Evolutionary conservation across 1,284 basidiomycete genomes (phyloP).

Genomic region (Cystobasidiaceae sp.): DNA sequence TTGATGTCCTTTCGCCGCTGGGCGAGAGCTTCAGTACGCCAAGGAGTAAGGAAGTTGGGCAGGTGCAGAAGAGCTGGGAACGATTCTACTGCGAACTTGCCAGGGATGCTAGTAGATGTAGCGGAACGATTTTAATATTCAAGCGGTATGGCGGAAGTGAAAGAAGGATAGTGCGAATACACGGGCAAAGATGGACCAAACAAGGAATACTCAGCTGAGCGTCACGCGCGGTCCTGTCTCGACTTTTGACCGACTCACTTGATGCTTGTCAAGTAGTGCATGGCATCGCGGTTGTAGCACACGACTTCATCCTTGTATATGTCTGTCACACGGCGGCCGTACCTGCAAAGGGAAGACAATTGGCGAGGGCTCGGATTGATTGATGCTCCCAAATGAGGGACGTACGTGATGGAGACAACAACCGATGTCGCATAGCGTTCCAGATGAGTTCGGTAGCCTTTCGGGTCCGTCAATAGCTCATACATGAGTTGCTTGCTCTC

Average conservation of each 20-base stretch:
- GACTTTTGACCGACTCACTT: conserved; percentile 15
- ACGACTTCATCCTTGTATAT: conserved; percentile 33
- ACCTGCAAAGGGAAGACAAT: too few relatives aligned
- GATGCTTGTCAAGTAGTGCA: conserved; percentile 30
- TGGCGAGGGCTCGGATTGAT: too few relatives aligned
- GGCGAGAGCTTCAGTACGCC: conserved; percentile 22
- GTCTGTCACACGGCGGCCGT: conserved; percentile 49
- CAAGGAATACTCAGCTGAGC: background rate
- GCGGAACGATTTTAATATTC: background rate
- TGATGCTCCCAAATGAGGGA: background rate
- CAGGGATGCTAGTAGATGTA: conserved; percentile 51
- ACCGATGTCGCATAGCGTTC: conserved; percentile 25
- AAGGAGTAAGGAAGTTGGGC: conserved; percentile 43
- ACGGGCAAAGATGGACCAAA: background rate
- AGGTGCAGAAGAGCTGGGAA: conserved; percentile 54
- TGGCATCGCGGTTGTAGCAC: conserved; percentile 24
- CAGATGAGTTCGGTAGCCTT: conserved; percentile 18
- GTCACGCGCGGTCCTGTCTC: background rate
- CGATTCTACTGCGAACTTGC: conserved; percentile 55
- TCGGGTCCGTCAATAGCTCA: conserved; percentile 16
- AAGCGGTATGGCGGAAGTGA: background rate
- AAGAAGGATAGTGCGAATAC: background rate
- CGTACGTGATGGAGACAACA: conserved; percentile 18
- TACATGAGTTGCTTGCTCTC: conserved; percentile 19
- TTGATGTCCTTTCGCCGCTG: conserved; percentile 51